These are phyloP conservation scores for Singerocomus inundabilis DNA, from an alignment of 1,284 basidiomycete genomes.

Conservation along the genomic window DNA sequence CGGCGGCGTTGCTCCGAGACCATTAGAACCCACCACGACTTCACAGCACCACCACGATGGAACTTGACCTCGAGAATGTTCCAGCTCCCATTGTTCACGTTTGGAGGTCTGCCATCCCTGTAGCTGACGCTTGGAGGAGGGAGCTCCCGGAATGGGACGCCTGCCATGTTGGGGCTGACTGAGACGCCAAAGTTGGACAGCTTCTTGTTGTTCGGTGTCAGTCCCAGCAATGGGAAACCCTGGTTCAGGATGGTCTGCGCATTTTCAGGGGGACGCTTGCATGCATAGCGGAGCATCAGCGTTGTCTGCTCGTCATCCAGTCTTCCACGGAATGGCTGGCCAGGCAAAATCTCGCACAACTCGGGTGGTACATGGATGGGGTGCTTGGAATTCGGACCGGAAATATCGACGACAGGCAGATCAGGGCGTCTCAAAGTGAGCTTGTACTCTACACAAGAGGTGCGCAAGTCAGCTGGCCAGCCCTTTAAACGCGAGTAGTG, in stretches of 20 bases:
- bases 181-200: slow-evolving; percentile 61
- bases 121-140: too few relatives aligned
- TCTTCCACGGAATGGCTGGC: slow-evolving; percentile 52
- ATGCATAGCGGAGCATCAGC: slow-evolving; percentile 64
- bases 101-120: too few relatives aligned
- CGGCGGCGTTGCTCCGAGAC: slow-evolving; percentile 47
- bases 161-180: slow-evolving; percentile 55
- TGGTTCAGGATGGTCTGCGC: slow-evolving; percentile 53
- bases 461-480: neutral
- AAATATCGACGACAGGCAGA: too few relatives aligned
- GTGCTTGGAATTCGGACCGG: too few relatives aligned
- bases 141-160: too few relatives aligned
- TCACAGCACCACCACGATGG: slow-evolving; percentile 49
- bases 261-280: slow-evolving; percentile 55
- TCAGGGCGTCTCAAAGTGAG: too few relatives aligned
- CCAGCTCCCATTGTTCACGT: slow-evolving; percentile 68
- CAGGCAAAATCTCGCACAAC: too few relatives aligned
- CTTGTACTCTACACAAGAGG: slow-evolving; percentile 48
- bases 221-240: slow-evolving; percentile 57
- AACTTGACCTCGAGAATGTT: slow-evolving; percentile 70
- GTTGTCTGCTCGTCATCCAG: slow-evolving; percentile 54
- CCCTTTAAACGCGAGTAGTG: too few relatives aligned
- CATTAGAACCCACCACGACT: slow-evolving; percentile 59
- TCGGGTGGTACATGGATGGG: too few relatives aligned
- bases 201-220: too few relatives aligned